These are phyloP conservation scores for Jamesozyma hellenica DNA, from an alignment of 805 yeast species.

Conservation along the genomic window DNA sequence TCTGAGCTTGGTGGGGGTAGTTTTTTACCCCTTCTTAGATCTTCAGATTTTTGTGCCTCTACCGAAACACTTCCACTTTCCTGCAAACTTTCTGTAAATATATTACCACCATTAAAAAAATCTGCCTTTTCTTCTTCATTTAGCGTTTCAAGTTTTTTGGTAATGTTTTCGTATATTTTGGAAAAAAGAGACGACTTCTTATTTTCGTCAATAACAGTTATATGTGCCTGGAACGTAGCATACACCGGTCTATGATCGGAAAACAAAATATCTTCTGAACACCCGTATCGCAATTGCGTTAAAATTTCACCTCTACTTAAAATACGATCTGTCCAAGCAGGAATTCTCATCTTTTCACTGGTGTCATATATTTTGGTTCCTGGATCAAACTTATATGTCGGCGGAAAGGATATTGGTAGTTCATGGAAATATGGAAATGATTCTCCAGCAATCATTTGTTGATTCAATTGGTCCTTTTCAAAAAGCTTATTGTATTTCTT, in stretches of 20 bases:
- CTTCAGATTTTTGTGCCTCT: slow-evolving; percentile 3
- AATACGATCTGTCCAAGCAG: slow-evolving; percentile 96
- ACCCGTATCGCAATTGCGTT: slow-evolving; percentile 49
- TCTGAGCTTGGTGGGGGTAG: slow-evolving; percentile 90
- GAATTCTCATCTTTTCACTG: slow-evolving; percentile 83
- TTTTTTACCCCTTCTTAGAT: slow-evolving; percentile 18
- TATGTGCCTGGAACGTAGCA: slow-evolving; percentile 55
- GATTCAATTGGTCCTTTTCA: slow-evolving; percentile 66
- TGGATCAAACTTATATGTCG: slow-evolving; percentile 90
- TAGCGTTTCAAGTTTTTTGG: slow-evolving; percentile 35
- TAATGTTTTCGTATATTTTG: slow-evolving; percentile 45
- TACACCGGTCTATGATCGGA: slow-evolving; percentile 90
- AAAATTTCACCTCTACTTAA: slow-evolving; percentile 53
- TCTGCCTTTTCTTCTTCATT: slow-evolving; percentile 38
- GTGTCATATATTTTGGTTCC: slow-evolving; percentile 78
- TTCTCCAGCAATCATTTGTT: slow-evolving; percentile 66
- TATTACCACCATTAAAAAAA: slow-evolving; percentile 32
- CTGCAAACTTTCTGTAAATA: slow-evolving; percentile 4
- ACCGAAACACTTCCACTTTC: slow-evolving; percentile 8
- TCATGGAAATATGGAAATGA: slow-evolving; percentile 78
- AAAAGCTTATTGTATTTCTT: slow-evolving; percentile 44
- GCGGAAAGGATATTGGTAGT: slow-evolving; percentile 67
- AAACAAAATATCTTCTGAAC: slow-evolving; percentile 46
- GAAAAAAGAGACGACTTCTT: slow-evolving; percentile 41
- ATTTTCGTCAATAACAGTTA: slow-evolving; percentile 55